Base-by-base conservation (phyloP, 805 yeast species). In the Candida saitoana region DNA sequence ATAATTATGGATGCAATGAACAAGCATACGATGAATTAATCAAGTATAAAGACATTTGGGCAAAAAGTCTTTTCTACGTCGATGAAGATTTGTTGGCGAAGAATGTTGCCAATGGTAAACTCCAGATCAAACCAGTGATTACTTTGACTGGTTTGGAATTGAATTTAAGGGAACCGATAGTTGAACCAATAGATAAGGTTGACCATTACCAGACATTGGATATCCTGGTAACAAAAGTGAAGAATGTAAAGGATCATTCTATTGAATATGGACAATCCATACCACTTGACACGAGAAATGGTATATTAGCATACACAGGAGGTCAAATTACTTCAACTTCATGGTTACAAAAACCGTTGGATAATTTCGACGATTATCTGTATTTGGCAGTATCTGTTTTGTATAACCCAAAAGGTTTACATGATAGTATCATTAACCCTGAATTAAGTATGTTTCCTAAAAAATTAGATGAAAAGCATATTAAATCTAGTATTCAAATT, bases 381-480 rank as follows among this genome's bases (percentile, higher is more conserved):
- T 71, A 67, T 44, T 51, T 82, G 34, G 86, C 84, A 0, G 73
- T 79, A 1, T 60, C 80, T 0, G 54, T 77, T 0, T 63, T 80
- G 1, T 67, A 71, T 42, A 49, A 52, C 34, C 49, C 55, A 2
- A 43, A 48, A 0, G 64, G 60, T 2, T 38, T 58, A 2, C 42
- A 50, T 3, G 52, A 49, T 15, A 34, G 44, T 11, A 46, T 63
- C 14, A 56, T 54, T 20, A 48, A 52, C 37, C 57, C 59, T 3
- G 64, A 59, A 39, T 48, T 69, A 30, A 61, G 71, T 27, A 44
- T 65, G 5, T 67, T 64, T 47, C 51, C 54, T 24, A 52, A 43
- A 12, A 47, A 46, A 12, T 31, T 37, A 0, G 42, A 39, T 4
- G 9, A 34, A 3, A 36, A 38, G 5, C 38, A 38, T 19, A 43